These are phyloP conservation scores for Penicillium sp. DNA, from an alignment of 2,329 filamentous ascomycete species.

Conservation along the genomic window DNA sequence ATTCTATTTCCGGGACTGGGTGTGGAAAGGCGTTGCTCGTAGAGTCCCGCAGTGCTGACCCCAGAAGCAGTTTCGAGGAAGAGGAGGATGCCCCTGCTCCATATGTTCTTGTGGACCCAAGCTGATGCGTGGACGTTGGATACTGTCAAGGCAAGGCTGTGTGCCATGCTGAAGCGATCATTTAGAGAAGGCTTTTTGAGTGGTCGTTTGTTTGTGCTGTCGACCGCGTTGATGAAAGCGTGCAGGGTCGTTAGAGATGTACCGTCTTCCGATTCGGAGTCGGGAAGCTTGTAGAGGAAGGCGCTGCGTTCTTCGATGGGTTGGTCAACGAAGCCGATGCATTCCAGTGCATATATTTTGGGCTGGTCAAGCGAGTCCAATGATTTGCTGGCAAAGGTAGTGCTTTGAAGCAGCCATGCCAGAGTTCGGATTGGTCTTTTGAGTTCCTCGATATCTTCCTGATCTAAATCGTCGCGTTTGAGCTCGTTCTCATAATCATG, in stretches of 20 bases:
- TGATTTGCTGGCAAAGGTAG: slow-evolving; percentile 28
- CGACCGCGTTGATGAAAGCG: slow-evolving; percentile 31
- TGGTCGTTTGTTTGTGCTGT: slow-evolving; percentile 25
- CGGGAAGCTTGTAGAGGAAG: slow-evolving; percentile 36
- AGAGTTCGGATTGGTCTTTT: slow-evolving; percentile 37
- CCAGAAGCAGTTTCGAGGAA: slow-evolving; percentile 25
- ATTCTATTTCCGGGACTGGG: slow-evolving; percentile 10
- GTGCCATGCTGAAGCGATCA: slow-evolving; percentile 36
- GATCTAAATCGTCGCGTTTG: slow-evolving; percentile 32
- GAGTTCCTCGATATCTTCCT: slow-evolving; percentile 32
- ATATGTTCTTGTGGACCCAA: slow-evolving; percentile 41
- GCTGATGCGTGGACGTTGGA: slow-evolving; percentile 36
- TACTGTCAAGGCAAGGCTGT: slow-evolving; percentile 35
- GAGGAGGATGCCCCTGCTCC: slow-evolving; percentile 38
- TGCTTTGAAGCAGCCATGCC: slow-evolving; percentile 38
- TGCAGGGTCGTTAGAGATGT: slow-evolving; percentile 25
- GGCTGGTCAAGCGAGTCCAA: slow-evolving; percentile 28
- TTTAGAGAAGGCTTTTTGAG: slow-evolving; percentile 29
- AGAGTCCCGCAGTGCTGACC: slow-evolving; percentile 12
- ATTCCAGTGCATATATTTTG: slow-evolving; percentile 38
- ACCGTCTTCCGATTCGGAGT: not conserved
- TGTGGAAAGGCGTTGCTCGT: slow-evolving; percentile 11
- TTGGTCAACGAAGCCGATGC: slow-evolving; percentile 38
- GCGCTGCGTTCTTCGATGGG: slow-evolving; percentile 31
- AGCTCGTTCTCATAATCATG: slow-evolving; percentile 35